Conservation (phyloP, 805 yeast species). For the Kodamaea hsintzibuensis region DNA sequence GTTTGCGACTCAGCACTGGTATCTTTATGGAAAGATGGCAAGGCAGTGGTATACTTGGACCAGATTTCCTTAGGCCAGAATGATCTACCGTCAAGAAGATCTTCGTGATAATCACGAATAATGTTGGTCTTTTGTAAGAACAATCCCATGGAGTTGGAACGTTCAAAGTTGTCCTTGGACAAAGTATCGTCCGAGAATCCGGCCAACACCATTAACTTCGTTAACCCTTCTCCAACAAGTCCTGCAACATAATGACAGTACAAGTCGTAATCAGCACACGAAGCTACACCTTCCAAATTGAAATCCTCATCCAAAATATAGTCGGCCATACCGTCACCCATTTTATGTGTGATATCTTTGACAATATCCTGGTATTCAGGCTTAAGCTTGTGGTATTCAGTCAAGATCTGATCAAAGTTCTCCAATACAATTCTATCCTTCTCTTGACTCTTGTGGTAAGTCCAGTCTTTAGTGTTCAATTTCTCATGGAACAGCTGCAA, state of each 20-base stretch:
- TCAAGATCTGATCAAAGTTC: slow-evolving; percentile 70
- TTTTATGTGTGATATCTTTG: slow-evolving; percentile 70
- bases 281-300: slow-evolving; percentile 74
- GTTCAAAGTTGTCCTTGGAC: slow-evolving; percentile 51
- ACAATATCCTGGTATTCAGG: slow-evolving; percentile 78
- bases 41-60: slow-evolving; percentile 70
- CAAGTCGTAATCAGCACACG: slow-evolving; percentile 78
- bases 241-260: slow-evolving; percentile 99
- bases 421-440: slow-evolving; percentile 78
- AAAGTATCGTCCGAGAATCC: slow-evolving; percentile 57
- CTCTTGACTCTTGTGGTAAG: slow-evolving; percentile 75
- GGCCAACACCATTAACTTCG: slow-evolving; percentile 78
- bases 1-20: slow-evolving; percentile 43
- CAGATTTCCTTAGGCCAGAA: slow-evolving; percentile 97
- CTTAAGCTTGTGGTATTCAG: slow-evolving; percentile 71
- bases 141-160: slow-evolving; percentile 87
- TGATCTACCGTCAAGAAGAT: slow-evolving; percentile 84
- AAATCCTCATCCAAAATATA: slow-evolving; percentile 77
- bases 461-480: slow-evolving; percentile 71
- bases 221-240: slow-evolving; percentile 93
- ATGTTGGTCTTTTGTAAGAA: slow-evolving; percentile 95
- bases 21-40: slow-evolving; percentile 55
- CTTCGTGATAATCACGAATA: slow-evolving; percentile 93
- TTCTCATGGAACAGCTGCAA: slow-evolving; percentile 68
- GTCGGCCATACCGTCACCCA: slow-evolving; percentile 99